Evolutionary conservation across 345 rosid genomes (phyloP), one percentile per base, ranked within the genome.

Genomic region (Geranium rotundifolium): DNA sequence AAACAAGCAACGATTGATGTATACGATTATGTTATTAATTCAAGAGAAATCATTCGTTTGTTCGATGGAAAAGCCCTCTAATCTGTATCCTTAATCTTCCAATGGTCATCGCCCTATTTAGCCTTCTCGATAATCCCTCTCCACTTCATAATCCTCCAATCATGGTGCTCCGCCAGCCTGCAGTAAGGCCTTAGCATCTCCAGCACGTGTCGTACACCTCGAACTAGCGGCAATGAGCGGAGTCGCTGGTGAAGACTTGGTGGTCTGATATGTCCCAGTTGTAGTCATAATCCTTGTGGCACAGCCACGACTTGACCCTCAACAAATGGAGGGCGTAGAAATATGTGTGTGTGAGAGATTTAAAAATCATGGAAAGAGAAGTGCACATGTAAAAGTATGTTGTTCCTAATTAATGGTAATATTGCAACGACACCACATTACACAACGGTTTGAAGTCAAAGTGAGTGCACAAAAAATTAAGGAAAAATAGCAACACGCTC

Each of bases 221-320:
- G 96, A 97, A 93, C 96, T 95, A 93, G 59, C 59, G 76, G 65
- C 55, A 19, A 17, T 84, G 83, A 14, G 84, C 87, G 0, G 74
- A 64, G 29, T 93, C 96, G 27, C 93, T 89, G 0, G 99, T 96
- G 70, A 79, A 93, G 15, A 30, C 55, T 0, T 59, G 80, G 0
- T 67, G 59, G 31, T 7, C 50, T 29, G 8, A 61, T 41, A 27
- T 67, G 65, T 89, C 97, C 97, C 99, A 89, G 4, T 93, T 93
- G 31, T 97, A 93, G 54, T 90, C 99, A 27, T 89, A 93, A 58
- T 93, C 99, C 63, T 73, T 75, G 34, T 87, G 89, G 68, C 99
- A 93, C 73, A 73, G 70, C 99, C 99, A 93, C 34, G 99, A 97
- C 81, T 93, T 93, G 61, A 74, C 29, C 17, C 99, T 97, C 59